Base-by-base conservation (phyloP, 768 basidiomycete genomes). In the Cystofilobasidium capitatum region DNA sequence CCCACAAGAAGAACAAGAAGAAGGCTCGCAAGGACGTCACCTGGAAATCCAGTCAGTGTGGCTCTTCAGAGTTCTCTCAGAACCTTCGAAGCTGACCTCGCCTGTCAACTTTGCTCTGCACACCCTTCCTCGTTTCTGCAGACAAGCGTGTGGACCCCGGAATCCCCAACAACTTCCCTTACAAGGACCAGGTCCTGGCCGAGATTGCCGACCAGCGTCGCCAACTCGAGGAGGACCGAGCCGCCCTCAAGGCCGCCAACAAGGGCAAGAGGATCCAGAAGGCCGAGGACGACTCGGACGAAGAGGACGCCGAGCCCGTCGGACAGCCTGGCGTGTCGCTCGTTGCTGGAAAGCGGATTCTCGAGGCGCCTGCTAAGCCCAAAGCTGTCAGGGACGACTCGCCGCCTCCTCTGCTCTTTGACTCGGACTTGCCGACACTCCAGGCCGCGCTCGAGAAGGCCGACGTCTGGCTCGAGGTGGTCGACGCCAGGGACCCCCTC, bases 111-210 rank as follows among this genome's bases (percentile, higher is more conserved):
- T 37, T 39, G 22, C 9, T 62, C 47, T 55, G 68, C 68, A 17
- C 51, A 37, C 2, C 58, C 26, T 51, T 10, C 35, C 33, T 20
- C 36, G 66, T 35, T 42, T 36, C 65, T 17, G 16, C 64, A 88
- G 88, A 88, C 77, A 84, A 86, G 70, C 82, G 84, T 73, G 92
- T 90, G 76, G 92, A 97, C 76, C 90, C 88, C 36, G 92, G 92
- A 54, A 91, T 96, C 71, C 92, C 92, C 9, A 93, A 88, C 77
- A 86, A 85, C 68, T 91, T 91, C 79, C 91, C 90, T 5, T 92
- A 86, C 82, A 97, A 94, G 78, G 92, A 93, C 73, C 86, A 91
- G 77, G 87, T 97, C 70, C 80, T 97, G 35, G 92, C 91, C 6
- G 92, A 97, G 73, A 82, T 94, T 61, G 86, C 86, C 54, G 88